Evolutionary conservation across 2,329 filamentous ascomycete species (phyloP).

Genomic region (Phyllosticta capitalensis): DNA sequence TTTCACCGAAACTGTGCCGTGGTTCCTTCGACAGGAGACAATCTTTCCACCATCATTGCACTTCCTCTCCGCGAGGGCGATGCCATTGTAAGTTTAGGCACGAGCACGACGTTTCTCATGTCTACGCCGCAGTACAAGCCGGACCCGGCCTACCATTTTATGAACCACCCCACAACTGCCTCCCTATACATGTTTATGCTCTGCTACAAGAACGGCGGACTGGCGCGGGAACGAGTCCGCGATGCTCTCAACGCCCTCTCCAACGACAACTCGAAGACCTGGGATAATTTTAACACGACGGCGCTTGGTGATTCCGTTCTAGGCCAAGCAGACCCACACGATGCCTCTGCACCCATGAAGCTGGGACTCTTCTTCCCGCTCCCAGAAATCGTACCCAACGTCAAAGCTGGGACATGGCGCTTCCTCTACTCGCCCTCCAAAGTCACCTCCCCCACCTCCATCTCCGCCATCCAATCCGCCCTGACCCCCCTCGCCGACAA

Average conservation of each 20-base stretch:
- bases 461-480: constrained; percentile 18
- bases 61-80: constrained; percentile 80
- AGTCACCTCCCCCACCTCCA: constrained; percentile 25
- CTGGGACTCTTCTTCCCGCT: constrained; percentile 91
- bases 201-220: constrained; percentile 96
- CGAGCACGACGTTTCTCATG: constrained; percentile 96
- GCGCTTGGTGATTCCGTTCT: constrained; percentile 61
- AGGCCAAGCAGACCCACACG: constrained; percentile 41
- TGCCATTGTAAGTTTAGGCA: constrained; percentile 89
- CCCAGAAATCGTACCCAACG: constrained; percentile 90
- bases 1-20: constrained; percentile 68
- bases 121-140: constrained; percentile 85
- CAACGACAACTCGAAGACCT: constrained; percentile 45
- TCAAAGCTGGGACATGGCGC: constrained; percentile 77
- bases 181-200: constrained; percentile 99
- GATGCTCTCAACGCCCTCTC: constrained; percentile 58
- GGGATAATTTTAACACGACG: constrained; percentile 71
- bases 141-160: constrained; percentile 88
- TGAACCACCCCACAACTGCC: constrained; percentile 88
- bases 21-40: constrained; percentile 87
- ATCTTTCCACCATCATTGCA: constrained; percentile 87
- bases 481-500: constrained; percentile 40
- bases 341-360: constrained; percentile 53
- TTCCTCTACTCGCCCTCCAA: constrained; percentile 47
- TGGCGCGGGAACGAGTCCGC: constrained; percentile 82